Conservation (phyloP, 345 rosid species). For the Sonneratia caseolaris region DNA sequence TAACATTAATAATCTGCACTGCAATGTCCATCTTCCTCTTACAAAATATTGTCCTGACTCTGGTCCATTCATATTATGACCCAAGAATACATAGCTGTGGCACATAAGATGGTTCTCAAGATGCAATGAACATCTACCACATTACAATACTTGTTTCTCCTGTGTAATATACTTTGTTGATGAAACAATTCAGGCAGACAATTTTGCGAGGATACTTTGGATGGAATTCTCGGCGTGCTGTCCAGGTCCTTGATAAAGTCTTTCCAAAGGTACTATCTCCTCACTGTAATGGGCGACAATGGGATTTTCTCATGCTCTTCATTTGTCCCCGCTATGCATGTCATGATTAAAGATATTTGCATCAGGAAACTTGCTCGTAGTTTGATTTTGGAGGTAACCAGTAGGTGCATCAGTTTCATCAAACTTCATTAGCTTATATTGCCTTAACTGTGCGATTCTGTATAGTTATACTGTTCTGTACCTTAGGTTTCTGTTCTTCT, state of each 20-base stretch:
- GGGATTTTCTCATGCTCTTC: neutral
- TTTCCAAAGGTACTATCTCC: conserved; percentile 61
- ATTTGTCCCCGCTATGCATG: neutral
- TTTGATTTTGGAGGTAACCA: too few relatives aligned
- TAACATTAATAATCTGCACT: neutral
- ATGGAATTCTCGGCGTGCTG: conserved; percentile 88
- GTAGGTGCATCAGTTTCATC: too few relatives aligned
- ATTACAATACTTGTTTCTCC: neutral
- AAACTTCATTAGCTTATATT: too few relatives aligned
- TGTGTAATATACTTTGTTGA: neutral
- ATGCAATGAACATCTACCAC: neutral
- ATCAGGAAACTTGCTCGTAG: too few relatives aligned
- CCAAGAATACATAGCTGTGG: neutral
- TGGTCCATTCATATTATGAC: neutral
- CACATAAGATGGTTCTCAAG: neutral
- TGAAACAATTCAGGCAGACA: conserved; percentile 53
- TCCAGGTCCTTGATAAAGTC: conserved; percentile 62
- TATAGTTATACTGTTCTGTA: too few relatives aligned
- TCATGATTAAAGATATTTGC: too few relatives aligned
- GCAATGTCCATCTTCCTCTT: neutral
- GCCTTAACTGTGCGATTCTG: too few relatives aligned
- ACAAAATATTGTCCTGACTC: neutral
- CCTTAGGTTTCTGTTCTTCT: neutral
- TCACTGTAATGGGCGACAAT: neutral
- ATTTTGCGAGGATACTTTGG: conserved; percentile 77